Evolutionary conservation across 768 basidiomycete species (phyloP).

Genomic region (Collybia mongolica): DNA sequence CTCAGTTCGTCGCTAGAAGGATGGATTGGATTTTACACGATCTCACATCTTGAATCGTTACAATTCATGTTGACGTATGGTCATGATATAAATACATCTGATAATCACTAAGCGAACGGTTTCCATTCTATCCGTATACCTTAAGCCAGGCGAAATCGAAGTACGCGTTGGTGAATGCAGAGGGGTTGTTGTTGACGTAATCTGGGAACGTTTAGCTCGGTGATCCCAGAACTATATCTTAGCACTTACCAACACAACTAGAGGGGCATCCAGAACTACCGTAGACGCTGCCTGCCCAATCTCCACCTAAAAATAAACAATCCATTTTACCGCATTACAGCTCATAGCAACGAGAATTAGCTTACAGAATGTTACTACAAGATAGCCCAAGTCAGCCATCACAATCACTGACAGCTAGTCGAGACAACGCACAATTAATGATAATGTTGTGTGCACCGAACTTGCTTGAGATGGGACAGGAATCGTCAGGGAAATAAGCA

Average conservation of each 20-base stretch:
- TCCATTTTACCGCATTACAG: background rate
- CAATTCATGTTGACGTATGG: no score
- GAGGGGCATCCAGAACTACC: slow-evolving; percentile 49
- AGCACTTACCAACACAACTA: slow-evolving; percentile 46
- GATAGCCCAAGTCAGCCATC: background rate
- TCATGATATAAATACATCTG: background rate
- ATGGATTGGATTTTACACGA: no score
- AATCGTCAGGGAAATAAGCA: slow-evolving; percentile 59
- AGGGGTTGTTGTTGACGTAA: slow-evolving; percentile 65
- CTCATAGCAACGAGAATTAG: background rate
- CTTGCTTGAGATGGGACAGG: slow-evolving; percentile 54
- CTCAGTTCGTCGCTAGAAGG: no score
- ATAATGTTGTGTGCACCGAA: slow-evolving; percentile 62
- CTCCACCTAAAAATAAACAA: slow-evolving; percentile 40
- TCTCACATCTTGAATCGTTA: no score
- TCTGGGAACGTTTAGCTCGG: slow-evolving; percentile 29
- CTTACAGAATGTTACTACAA: slow-evolving; percentile 61
- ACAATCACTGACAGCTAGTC: no score
- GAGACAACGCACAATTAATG: slow-evolving; percentile 46
- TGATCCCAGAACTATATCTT: background rate
- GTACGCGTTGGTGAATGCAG: slow-evolving; percentile 65
- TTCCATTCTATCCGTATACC: slow-evolving; percentile 25
- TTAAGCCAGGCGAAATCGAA: slow-evolving; percentile 67
- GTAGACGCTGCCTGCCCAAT: slow-evolving; percentile 56
- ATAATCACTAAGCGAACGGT: background rate